These are phyloP conservation scores for Linaria vulgaris DNA, from an alignment of 257 asterid genomes.

Conservation along the genomic window DNA sequence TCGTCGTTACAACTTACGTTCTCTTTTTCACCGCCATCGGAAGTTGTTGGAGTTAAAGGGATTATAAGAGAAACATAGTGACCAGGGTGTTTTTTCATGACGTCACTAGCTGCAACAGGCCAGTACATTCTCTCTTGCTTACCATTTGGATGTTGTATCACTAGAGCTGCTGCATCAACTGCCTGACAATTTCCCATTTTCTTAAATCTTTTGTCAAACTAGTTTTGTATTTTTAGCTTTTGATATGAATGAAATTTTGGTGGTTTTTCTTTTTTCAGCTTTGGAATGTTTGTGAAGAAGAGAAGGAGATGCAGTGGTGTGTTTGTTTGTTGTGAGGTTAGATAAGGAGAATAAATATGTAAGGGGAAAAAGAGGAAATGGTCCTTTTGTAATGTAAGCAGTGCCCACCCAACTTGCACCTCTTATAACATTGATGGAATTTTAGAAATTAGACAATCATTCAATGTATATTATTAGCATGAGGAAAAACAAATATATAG, in stretches of 20 bases:
- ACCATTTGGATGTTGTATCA: conserved; percentile 65
- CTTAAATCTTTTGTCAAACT: conserved; percentile 23
- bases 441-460: no score
- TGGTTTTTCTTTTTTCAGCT: not conserved
- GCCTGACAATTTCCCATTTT: conserved; percentile 74
- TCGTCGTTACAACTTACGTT: conserved; percentile 25
- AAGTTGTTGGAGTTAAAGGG: conserved; percentile 29
- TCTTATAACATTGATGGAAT: no score
- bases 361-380: conserved; percentile 17
- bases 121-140: conserved; percentile 57
- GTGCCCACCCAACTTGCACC: not conserved
- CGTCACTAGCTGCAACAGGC: conserved; percentile 52
- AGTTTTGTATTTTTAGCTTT: not conserved
- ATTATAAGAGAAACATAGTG: conserved; percentile 63
- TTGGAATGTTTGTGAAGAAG: conserved; percentile 28
- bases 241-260: not conserved
- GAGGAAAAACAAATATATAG: no score
- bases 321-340: conserved; percentile 16
- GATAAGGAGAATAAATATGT: conserved; percentile 22
- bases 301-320: conserved; percentile 17
- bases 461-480: no score
- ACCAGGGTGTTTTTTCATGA: conserved; percentile 66
- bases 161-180: conserved; percentile 67
- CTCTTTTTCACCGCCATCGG: conserved; percentile 24
- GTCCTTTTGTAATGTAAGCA: conserved; percentile 24